Conservation (phyloP, 1,284 basidiomycete species). For the Microbotryum silenes-acaulis region DNA sequence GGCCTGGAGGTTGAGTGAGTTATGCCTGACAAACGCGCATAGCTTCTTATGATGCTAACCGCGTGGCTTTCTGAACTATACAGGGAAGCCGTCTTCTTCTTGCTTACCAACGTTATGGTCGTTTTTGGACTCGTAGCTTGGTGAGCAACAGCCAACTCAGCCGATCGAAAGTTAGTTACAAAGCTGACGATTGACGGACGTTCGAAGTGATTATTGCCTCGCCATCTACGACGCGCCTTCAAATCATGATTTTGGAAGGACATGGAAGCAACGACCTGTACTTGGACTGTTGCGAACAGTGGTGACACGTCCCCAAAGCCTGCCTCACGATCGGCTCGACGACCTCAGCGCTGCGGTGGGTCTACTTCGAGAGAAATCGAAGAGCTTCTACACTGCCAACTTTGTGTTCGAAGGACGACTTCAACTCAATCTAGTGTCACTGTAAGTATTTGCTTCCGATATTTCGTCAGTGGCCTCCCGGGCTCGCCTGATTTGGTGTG, state of each 20-base stretch:
- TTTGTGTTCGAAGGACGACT: conserved; percentile 31
- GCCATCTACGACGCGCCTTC: conserved; percentile 13
- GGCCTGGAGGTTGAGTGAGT: conserved; percentile 35
- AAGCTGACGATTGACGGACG: not conserved
- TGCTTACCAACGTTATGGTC: conserved; percentile 37
- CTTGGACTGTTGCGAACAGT: not conserved
- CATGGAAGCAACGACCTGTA: too few species aligned
- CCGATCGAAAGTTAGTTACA: not conserved
- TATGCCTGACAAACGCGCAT: not conserved
- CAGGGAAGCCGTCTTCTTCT: conserved; percentile 38
- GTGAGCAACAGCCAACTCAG: conserved; percentile 7
- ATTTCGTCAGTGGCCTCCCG: too few species aligned
- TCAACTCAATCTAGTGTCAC: conserved; percentile 25
- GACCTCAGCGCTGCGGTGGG: conserved; percentile 26
- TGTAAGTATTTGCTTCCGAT: conserved; percentile 16
- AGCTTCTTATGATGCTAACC: too few species aligned
- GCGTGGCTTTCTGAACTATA: not conserved
- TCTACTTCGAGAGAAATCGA: conserved; percentile 27
- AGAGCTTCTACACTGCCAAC: conserved; percentile 33
- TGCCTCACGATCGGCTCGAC: conserved; percentile 12
- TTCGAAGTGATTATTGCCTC: conserved; percentile 22
- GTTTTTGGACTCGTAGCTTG: conserved; percentile 34
- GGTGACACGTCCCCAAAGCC: not conserved
- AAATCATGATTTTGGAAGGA: not conserved
- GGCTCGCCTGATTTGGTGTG: too few species aligned